phyloP scores from a whole-genome alignment of 192 early-diverging fungal genomes.

The Coemansia sp. region DNA sequence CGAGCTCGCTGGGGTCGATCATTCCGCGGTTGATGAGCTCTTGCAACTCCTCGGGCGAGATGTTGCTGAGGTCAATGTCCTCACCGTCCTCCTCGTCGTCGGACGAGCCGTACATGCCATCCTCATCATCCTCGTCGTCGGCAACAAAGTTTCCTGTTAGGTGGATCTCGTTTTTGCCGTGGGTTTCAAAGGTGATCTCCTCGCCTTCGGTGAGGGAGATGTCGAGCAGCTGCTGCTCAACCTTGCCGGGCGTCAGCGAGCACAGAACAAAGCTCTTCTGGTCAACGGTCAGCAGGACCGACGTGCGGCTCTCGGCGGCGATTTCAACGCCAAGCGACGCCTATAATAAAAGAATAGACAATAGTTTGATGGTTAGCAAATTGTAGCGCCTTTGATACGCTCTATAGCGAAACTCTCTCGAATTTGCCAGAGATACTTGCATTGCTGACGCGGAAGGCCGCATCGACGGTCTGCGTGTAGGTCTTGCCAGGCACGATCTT shows the following conservation, averaged over 20 bases:
- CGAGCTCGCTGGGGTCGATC: slow-evolving; percentile 21
- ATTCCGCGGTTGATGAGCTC: slow-evolving; percentile 35
- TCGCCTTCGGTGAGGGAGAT: slow-evolving; percentile 74
- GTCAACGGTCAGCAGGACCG: slow-evolving; percentile 71
- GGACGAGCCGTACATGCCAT: slow-evolving; percentile 29
- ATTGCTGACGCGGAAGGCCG: slow-evolving; percentile 79
- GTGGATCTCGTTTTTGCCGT: slow-evolving; percentile 62
- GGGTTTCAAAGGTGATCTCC: slow-evolving; percentile 76
- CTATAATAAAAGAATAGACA: slow-evolving; percentile 35
- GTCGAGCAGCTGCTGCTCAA: slow-evolving; percentile 79
- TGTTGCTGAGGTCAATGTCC: slow-evolving; percentile 24
- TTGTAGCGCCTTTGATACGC: neutral
- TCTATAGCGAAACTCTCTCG: neutral
- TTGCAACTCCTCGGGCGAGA: slow-evolving; percentile 35
- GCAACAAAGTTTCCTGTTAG: slow-evolving; percentile 46
- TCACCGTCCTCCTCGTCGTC: slow-evolving; percentile 50
- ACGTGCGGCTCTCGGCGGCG: slow-evolving; percentile 61
- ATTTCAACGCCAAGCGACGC: slow-evolving; percentile 70
- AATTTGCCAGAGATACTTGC: slow-evolving; percentile 41
- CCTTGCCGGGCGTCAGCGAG: slow-evolving; percentile 74
- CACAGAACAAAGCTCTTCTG: slow-evolving; percentile 79
- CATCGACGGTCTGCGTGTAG: slow-evolving; percentile 77
- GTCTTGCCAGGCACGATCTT: slow-evolving; percentile 73
- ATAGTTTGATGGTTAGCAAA: neutral
- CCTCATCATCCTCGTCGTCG: slow-evolving; percentile 56